phyloP scores from a whole-genome alignment of 2,329 filamentous ascomycete genomes.

The Botrytis porri region DNA sequence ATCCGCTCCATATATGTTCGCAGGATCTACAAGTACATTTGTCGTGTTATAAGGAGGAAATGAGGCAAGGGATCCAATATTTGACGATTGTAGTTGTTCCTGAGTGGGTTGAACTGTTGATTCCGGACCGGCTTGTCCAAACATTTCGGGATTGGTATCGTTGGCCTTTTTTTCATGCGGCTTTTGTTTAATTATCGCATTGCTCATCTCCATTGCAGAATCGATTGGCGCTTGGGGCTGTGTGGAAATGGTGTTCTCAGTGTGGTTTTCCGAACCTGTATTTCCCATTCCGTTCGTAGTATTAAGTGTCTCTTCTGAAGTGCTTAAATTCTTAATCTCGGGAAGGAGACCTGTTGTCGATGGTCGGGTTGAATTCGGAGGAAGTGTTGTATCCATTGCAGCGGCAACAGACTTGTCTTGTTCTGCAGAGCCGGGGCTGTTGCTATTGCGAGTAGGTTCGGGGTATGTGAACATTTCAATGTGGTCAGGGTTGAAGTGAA shows the following conservation, averaged over 20 bases:
- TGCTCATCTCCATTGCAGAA: background rate
- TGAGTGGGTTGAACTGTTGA: background rate
- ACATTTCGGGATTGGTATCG: background rate
- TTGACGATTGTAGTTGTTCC: background rate
- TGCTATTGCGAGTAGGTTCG: background rate
- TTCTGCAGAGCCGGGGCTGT: background rate
- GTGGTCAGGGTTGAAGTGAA: background rate
- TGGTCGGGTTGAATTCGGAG: background rate
- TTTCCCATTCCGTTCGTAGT: background rate
- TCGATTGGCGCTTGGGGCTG: background rate
- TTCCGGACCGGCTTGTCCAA: background rate
- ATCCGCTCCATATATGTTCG: background rate
- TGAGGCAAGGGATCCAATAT: background rate
- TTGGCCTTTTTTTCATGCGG: background rate
- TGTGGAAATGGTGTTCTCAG: background rate
- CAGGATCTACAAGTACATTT: background rate
- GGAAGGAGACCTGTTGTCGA: background rate
- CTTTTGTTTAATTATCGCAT: background rate
- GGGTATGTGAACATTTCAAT: background rate
- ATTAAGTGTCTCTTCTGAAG: background rate
- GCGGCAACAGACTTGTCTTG: background rate
- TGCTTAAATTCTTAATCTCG: background rate
- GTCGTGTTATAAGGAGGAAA: background rate
- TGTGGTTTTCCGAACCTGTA: too few relatives aligned
- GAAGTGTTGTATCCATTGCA: background rate